Conservation (phyloP, 257 asterid genomes). For the Nicotiana sylvestris region DNA sequence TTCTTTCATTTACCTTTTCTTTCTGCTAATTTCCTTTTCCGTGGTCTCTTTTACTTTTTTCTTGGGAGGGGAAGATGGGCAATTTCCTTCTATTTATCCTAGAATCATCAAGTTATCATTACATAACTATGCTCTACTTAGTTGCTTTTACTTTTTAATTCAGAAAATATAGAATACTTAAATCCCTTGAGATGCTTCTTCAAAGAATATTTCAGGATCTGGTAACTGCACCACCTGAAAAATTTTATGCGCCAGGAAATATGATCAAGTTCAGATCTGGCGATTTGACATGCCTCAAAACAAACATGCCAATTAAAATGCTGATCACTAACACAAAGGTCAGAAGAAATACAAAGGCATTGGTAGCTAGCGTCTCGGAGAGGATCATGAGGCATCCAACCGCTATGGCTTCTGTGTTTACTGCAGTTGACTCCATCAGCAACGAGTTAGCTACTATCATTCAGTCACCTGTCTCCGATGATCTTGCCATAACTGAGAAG, state of each 20-base stretch:
- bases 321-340: constrained; percentile 83
- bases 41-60: too few relatives aligned
- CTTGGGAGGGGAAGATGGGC: too few relatives aligned
- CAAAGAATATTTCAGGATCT: background rate
- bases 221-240: constrained; percentile 12
- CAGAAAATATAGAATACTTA: background rate
- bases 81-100: too few relatives aligned
- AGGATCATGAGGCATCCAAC: constrained; percentile 65
- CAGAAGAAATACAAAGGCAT: constrained; percentile 77
- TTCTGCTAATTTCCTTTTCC: too few relatives aligned
- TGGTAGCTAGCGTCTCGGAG: constrained; percentile 78
- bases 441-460: constrained; percentile 69
- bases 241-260: constrained; percentile 51
- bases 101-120: too few relatives aligned
- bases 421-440: constrained; percentile 87
- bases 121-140: too few relatives aligned
- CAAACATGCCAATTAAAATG: constrained; percentile 90
- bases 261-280: constrained; percentile 82
- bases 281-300: constrained; percentile 64
- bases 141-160: background rate
- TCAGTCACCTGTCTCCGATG: constrained; percentile 76
- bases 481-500: constrained; percentile 83
- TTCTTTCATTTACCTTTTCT: too few relatives aligned
- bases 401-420: constrained; percentile 78
- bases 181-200: background rate